Conservation (phyloP, 768 basidiomycete genomes). For the Galerina marginata region DNA sequence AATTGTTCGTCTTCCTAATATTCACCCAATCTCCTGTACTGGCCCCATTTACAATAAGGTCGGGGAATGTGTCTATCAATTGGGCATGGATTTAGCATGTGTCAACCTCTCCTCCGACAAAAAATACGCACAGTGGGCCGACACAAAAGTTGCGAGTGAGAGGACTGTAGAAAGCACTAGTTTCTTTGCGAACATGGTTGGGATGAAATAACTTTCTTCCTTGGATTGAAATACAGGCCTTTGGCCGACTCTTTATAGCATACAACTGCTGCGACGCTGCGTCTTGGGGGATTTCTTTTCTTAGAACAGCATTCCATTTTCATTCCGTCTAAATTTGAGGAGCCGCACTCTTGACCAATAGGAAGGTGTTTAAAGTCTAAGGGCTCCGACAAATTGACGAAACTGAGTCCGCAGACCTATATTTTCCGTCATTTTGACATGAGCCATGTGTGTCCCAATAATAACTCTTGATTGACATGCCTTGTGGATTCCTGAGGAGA, state of each 20-base stretch:
- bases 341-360: background rate
- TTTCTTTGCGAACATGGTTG: slow-evolving; percentile 26
- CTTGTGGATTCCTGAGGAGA: too few species aligned
- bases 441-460: too few species aligned
- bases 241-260: background rate
- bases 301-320: background rate
- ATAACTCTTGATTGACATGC: too few species aligned
- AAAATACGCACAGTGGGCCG: slow-evolving; percentile 29
- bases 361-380: background rate
- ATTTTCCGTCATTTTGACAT: background rate
- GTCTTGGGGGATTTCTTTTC: background rate
- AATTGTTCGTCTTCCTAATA: slow-evolving; percentile 54
- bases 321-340: background rate
- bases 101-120: background rate
- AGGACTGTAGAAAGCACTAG: slow-evolving; percentile 20
- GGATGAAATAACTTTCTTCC: background rate
- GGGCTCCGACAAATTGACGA: slow-evolving; percentile 12
- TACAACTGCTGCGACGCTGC: background rate
- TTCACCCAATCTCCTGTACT: slow-evolving; percentile 45
- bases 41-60: slow-evolving; percentile 44
- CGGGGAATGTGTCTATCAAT: slow-evolving; percentile 49
- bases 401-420: background rate
- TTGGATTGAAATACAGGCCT: background rate
- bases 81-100: background rate
- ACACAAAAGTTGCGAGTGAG: slow-evolving; percentile 26